phyloP scores from a whole-genome alignment of 2,329 filamentous ascomycete genomes.

The Stachybotrys chlorohalonatus region DNA sequence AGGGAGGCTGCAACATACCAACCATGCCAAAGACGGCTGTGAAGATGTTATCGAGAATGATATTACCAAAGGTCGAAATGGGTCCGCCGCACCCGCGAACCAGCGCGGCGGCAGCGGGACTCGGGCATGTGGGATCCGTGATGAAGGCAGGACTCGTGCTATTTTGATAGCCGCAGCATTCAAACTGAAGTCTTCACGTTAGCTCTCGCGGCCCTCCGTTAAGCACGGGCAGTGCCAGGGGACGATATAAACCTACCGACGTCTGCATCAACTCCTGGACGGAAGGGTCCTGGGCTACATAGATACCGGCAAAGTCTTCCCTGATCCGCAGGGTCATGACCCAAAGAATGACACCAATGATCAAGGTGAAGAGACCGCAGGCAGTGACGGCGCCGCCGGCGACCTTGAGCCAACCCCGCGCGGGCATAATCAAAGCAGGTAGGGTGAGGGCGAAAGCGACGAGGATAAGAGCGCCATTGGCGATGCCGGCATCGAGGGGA shows the following conservation, averaged over 20 bases:
- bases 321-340: slow-evolving; percentile 63
- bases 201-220: background rate
- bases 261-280: slow-evolving; percentile 64
- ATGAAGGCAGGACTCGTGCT: slow-evolving; percentile 64
- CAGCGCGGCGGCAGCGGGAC: slow-evolving; percentile 60
- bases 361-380: slow-evolving; percentile 54
- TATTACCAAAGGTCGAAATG: slow-evolving; percentile 60
- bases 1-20: slow-evolving; percentile 31
- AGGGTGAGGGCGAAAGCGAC: slow-evolving; percentile 60
- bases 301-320: slow-evolving; percentile 51
- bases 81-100: slow-evolving; percentile 60
- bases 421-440: slow-evolving; percentile 60
- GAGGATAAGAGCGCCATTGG: slow-evolving; percentile 65
- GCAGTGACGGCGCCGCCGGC: slow-evolving; percentile 56
- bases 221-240: background rate
- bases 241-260: slow-evolving; percentile 37
- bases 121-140: slow-evolving; percentile 58
- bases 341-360: slow-evolving; percentile 61
- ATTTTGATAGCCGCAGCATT: slow-evolving; percentile 75
- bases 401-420: slow-evolving; percentile 60
- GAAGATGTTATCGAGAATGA: slow-evolving; percentile 67
- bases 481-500: slow-evolving; percentile 57
- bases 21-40: slow-evolving; percentile 75
- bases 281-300: slow-evolving; percentile 43
- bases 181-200: slow-evolving; percentile 41